A percentile compares a stretch with the other conserved stretches of the same genome.
These are phyloP conservation scores for Pyropia haitanensis DNA, from an alignment of 23 red algal species.

Conservation along the genomic window DNA sequence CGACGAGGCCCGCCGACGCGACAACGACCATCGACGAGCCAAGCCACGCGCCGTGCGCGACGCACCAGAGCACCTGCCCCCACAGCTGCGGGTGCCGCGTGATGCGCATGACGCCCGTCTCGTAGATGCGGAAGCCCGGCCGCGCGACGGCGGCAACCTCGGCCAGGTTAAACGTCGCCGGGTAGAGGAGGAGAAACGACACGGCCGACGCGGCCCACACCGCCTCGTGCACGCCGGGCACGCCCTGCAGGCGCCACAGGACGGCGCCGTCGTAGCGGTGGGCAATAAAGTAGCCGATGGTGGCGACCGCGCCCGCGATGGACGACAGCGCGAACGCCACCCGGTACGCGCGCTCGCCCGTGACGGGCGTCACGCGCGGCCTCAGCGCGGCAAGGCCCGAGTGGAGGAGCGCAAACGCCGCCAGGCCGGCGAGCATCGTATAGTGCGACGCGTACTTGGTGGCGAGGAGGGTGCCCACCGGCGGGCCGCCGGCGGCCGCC, in stretches of 20 bases:
- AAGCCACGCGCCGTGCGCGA: slow-evolving; percentile 85
- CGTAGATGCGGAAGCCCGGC: slow-evolving; percentile 80
- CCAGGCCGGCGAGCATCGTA: slow-evolving; percentile 14
- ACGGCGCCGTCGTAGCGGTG: slow-evolving; percentile 83
- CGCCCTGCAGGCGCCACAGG: slow-evolving; percentile 58
- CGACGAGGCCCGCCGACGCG: slow-evolving; percentile 47
- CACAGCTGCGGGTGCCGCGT: slow-evolving; percentile 91
- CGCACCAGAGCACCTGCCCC: slow-evolving; percentile 96
- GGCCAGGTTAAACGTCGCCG: slow-evolving; percentile 82
- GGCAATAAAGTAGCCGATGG: slow-evolving; percentile 76
- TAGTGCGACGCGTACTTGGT: slow-evolving; percentile 19
- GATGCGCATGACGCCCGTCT: slow-evolving; percentile 78
- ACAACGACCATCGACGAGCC: slow-evolving; percentile 74
- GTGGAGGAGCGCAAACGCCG: slow-evolving; percentile 61
- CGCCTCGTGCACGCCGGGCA: slow-evolving; percentile 55
- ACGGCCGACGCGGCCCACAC: slow-evolving; percentile 51
- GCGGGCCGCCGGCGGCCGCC: too few species aligned
- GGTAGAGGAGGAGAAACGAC: slow-evolving; percentile 90
- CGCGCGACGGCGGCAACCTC: slow-evolving; percentile 76
- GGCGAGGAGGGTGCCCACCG: too few species aligned
- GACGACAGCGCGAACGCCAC: slow-evolving; percentile 65
- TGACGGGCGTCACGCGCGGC: slow-evolving; percentile 13
- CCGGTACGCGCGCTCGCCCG: slow-evolving; percentile 88
- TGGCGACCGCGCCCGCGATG: slow-evolving; percentile 43
- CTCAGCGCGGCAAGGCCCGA: slow-evolving; percentile 82